Evolutionary conservation across 495 filamentous ascomycete species (phyloP).

Genomic region (Lasiosphaeria hispida): DNA sequence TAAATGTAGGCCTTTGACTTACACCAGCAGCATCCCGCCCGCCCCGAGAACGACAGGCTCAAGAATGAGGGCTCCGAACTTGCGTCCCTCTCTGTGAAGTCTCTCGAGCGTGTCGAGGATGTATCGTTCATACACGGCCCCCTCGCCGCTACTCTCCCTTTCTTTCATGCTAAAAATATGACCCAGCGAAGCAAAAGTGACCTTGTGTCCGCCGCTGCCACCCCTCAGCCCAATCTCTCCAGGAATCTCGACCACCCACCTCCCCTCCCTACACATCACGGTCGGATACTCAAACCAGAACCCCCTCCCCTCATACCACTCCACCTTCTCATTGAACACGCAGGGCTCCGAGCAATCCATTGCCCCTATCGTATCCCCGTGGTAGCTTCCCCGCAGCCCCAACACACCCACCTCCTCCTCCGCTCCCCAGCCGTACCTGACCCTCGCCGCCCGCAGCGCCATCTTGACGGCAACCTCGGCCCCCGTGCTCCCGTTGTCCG

Average conservation of each 20-base stretch:
- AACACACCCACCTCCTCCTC: conserved; percentile 56
- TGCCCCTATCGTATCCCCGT: conserved; percentile 77
- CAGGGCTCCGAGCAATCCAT: conserved; percentile 77
- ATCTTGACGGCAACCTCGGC: conserved; percentile 81
- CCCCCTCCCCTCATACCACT: conserved; percentile 74
- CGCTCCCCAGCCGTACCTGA: conserved; percentile 61
- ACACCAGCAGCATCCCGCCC: conserved; percentile 70
- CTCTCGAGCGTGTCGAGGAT: conserved; percentile 52
- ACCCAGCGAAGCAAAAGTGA: conserved; percentile 46
- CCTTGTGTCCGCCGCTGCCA: conserved; percentile 35
- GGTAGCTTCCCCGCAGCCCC: conserved; percentile 72
- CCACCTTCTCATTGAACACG: conserved; percentile 69
- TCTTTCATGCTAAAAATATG: conserved; percentile 60
- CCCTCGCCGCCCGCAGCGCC: conserved; percentile 62
- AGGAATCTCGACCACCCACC: conserved; percentile 61
- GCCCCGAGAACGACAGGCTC: conserved; percentile 75
- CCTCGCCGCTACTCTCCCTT: conserved; percentile 42
- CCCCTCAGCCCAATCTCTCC: conserved; percentile 46
- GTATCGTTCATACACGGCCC: conserved; percentile 53
- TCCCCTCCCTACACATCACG: conserved; percentile 60
- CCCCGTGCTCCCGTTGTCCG: conserved; percentile 76
- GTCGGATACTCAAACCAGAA: conserved; percentile 74
- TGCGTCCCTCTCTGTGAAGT: conserved; percentile 53
- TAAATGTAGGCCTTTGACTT: too few species aligned
- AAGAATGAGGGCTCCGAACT: conserved; percentile 71